Conservation (phyloP, 345 rosid genomes). For the Chamaenerion angustifolium region DNA sequence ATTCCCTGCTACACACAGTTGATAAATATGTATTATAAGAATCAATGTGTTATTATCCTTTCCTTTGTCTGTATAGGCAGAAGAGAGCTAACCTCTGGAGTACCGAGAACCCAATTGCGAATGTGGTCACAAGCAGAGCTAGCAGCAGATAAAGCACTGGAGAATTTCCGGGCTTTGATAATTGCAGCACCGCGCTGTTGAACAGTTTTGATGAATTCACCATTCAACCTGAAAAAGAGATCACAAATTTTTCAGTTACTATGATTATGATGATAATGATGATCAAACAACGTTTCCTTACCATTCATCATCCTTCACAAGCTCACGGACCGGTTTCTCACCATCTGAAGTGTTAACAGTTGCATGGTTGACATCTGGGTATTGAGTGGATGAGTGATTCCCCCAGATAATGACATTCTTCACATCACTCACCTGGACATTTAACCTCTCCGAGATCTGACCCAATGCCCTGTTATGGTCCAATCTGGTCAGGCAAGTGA, state of each 20-base stretch:
- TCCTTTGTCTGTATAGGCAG: too few species aligned
- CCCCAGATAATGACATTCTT: conserved; percentile 98
- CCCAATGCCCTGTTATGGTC: conserved; percentile 99
- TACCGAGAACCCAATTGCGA: conserved; percentile 99
- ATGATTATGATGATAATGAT: background rate
- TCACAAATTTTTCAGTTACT: background rate
- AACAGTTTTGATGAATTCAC: conserved; percentile 73
- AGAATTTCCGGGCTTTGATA: conserved; percentile 86
- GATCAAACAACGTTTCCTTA: conserved; percentile 11
- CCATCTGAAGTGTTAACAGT: conserved; percentile 61
- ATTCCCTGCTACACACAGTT: conserved; percentile 42
- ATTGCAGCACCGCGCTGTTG: conserved; percentile 99
- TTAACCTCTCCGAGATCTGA: conserved; percentile 83
- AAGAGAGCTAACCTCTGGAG: conserved; percentile 53
- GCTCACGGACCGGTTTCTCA: conserved; percentile 67
- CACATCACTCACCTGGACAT: conserved; percentile 76
- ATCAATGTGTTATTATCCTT: too few species aligned
- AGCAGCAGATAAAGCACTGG: conserved; percentile 98
- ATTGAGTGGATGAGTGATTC: conserved; percentile 91
- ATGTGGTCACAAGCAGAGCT: conserved; percentile 98
- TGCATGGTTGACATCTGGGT: conserved; percentile 99
- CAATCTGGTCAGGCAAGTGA: conserved; percentile 86
- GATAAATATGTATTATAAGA: background rate
- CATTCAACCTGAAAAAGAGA: conserved; percentile 46
- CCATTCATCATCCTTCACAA: conserved; percentile 78